phyloP scores from a whole-genome alignment of 2,329 filamentous ascomycete species.

The Talaromyces islandicus region DNA sequence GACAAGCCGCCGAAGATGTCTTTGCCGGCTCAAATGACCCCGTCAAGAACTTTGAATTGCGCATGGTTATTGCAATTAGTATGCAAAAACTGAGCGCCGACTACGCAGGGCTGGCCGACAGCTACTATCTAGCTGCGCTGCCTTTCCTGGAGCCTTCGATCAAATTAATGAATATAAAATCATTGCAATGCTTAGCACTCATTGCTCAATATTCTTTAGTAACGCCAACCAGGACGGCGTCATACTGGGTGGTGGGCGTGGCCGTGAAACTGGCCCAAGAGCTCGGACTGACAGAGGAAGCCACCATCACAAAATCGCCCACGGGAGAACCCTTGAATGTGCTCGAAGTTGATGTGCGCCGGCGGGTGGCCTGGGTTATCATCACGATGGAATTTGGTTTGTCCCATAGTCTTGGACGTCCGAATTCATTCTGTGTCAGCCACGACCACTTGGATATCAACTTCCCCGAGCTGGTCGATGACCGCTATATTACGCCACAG shows the following conservation, averaged over 20 bases:
- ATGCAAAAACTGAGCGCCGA: slow-evolving; percentile 84
- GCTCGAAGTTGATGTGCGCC: slow-evolving; percentile 80
- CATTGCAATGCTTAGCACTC: slow-evolving; percentile 80
- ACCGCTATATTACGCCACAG: slow-evolving; percentile 71
- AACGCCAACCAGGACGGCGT: slow-evolving; percentile 84
- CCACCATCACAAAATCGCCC: slow-evolving; percentile 66
- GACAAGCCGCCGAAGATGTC: slow-evolving; percentile 70
- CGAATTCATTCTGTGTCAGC: slow-evolving; percentile 74
- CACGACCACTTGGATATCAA: slow-evolving; percentile 78
- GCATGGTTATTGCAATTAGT: slow-evolving; percentile 91
- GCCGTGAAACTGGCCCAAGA: slow-evolving; percentile 85
- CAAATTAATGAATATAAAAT: slow-evolving; percentile 81
- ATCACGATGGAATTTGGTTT: slow-evolving; percentile 84
- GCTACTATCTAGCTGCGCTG: slow-evolving; percentile 88
- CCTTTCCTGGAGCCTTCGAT: slow-evolving; percentile 76
- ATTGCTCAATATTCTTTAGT: slow-evolving; percentile 88
- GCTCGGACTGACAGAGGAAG: slow-evolving; percentile 79
- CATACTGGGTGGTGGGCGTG: slow-evolving; percentile 88
- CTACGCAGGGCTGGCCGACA: slow-evolving; percentile 90
- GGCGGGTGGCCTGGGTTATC: slow-evolving; percentile 82
- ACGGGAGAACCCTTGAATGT: slow-evolving; percentile 58
- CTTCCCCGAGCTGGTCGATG: slow-evolving; percentile 77
- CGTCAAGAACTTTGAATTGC: slow-evolving; percentile 80
- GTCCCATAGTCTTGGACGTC: slow-evolving; percentile 79
- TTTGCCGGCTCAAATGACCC: slow-evolving; percentile 70